These are phyloP conservation scores for Jaminaea rosea DNA, from an alignment of 1,284 basidiomycete species.

Conservation along the genomic window DNA sequence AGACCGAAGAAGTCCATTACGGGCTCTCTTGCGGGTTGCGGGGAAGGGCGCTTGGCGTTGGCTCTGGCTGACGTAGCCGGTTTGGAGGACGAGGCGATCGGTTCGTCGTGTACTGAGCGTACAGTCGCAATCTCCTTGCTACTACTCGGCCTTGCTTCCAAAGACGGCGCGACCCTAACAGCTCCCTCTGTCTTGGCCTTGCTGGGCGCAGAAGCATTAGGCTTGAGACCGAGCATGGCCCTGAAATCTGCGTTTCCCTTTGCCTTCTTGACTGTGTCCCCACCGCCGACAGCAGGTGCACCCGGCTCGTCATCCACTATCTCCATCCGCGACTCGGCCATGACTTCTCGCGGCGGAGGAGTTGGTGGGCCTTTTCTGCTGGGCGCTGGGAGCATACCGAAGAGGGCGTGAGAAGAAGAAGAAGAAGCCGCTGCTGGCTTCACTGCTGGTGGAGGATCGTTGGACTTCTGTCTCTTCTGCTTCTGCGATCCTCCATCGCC, in stretches of 20 bases:
- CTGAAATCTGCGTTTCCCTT: constrained; percentile 43
- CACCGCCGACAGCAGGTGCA: no score
- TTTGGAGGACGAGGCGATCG: background rate
- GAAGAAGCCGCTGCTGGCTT: background rate
- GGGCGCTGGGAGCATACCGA: constrained; percentile 40
- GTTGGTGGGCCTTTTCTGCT: background rate
- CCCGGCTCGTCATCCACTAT: no score
- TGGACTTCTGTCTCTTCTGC: background rate
- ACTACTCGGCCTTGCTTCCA: no score
- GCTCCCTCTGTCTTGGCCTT: no score
- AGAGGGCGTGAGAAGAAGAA: constrained; percentile 9
- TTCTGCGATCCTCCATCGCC: background rate
- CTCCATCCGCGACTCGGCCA: no score
- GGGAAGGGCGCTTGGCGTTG: background rate
- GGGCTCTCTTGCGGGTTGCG: background rate
- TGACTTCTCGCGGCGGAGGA: no score
- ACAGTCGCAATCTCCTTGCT: background rate
- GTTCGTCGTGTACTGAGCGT: background rate
- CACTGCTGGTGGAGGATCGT: background rate
- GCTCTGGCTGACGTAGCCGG: constrained; percentile 2
- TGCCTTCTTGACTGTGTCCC: constrained; percentile 14
- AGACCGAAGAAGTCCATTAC: constrained; percentile 25
- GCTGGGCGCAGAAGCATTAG: constrained; percentile 1
- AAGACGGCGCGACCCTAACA: no score
- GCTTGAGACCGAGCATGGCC: constrained; percentile 43